Conservation (phyloP, 2,329 filamentous ascomycete species). For the Apiospora arundinis region DNA sequence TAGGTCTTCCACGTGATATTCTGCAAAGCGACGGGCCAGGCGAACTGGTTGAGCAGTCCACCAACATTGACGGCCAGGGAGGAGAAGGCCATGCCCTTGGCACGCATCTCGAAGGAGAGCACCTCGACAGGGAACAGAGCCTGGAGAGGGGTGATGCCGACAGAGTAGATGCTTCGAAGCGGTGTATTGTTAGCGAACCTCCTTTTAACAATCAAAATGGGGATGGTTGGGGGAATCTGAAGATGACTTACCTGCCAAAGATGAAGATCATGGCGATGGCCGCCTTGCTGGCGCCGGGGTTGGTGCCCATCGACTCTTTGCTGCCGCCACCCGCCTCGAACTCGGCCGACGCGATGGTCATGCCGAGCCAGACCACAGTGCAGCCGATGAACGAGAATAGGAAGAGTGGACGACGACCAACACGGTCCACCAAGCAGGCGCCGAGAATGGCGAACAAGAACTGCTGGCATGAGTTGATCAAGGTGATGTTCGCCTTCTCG, state of each 20-base stretch:
- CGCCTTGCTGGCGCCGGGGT: slow-evolving; percentile 49
- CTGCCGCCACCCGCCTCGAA: slow-evolving; percentile 41
- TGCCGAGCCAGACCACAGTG: slow-evolving; percentile 56
- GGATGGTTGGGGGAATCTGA: too few relatives aligned
- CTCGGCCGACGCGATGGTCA: slow-evolving; percentile 53
- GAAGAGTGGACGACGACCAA: slow-evolving; percentile 60
- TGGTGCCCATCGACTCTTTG: slow-evolving; percentile 35
- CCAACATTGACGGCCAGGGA: slow-evolving; percentile 49
- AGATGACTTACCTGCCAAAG: slow-evolving; percentile 41
- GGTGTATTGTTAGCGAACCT: not conserved
- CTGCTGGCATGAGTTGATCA: slow-evolving; percentile 58
- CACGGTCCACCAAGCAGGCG: slow-evolving; percentile 53
- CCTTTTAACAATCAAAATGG: too few relatives aligned
- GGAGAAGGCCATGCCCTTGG: slow-evolving; percentile 56
- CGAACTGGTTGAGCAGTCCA: slow-evolving; percentile 51
- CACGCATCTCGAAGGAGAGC: slow-evolving; percentile 53
- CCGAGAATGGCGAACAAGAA: slow-evolving; percentile 57
- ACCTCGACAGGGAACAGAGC: slow-evolving; percentile 55
- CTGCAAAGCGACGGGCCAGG: slow-evolving; percentile 51
- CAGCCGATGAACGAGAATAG: slow-evolving; percentile 56
- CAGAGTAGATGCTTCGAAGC: slow-evolving; percentile 52
- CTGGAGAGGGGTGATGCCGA: slow-evolving; percentile 42
- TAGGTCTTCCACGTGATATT: slow-evolving; percentile 58
- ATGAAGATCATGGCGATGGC: slow-evolving; percentile 61
- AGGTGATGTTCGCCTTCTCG: slow-evolving; percentile 55